These are phyloP conservation scores for Tricholoma saponaceum DNA, from an alignment of 768 basidiomycete genomes.

Conservation along the genomic window DNA sequence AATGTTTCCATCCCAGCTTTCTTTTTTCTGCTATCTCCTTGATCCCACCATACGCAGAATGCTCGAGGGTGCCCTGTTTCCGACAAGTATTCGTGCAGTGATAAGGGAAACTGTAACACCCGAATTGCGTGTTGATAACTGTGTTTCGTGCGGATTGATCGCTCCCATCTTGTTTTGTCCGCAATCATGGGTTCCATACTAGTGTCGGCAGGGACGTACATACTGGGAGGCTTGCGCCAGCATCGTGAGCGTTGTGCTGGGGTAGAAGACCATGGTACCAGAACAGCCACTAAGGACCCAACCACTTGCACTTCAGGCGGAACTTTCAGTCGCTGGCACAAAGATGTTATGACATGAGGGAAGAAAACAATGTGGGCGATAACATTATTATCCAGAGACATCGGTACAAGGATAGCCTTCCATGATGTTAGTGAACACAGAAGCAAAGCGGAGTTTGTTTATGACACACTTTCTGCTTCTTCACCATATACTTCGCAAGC, in stretches of 20 bases:
- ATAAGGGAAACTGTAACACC: slow-evolving; percentile 44
- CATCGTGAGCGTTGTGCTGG: slow-evolving; percentile 26
- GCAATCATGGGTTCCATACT: slow-evolving; percentile 16
- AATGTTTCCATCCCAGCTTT: slow-evolving; percentile 38
- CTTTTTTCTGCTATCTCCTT: slow-evolving; percentile 24
- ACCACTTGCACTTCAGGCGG: slow-evolving; percentile 29
- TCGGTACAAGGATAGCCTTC: slow-evolving; percentile 47
- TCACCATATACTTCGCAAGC: slow-evolving; percentile 43
- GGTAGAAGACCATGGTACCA: slow-evolving; percentile 45
- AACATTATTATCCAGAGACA: slow-evolving; percentile 41
- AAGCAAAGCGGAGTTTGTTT: slow-evolving; percentile 2
- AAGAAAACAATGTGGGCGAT: slow-evolving; percentile 58
- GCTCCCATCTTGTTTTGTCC: slow-evolving; percentile 17
- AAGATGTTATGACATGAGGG: slow-evolving; percentile 28
- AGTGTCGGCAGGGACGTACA: slow-evolving; percentile 12
- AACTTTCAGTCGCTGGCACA: slow-evolving; percentile 38
- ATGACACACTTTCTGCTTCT: slow-evolving; percentile 40
- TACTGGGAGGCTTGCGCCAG: slow-evolving; percentile 18
- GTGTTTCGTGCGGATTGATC: slow-evolving; percentile 19
- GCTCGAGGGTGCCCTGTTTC: slow-evolving; percentile 24
- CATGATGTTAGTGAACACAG: slow-evolving; percentile 2
- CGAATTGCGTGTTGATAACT: slow-evolving; percentile 37
- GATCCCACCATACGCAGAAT: slow-evolving; percentile 47
- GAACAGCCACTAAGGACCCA: slow-evolving; percentile 34
- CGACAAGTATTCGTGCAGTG: slow-evolving; percentile 43